Base-by-base conservation (phyloP, 306 rosid species). In the Parietaria judaica region DNA sequence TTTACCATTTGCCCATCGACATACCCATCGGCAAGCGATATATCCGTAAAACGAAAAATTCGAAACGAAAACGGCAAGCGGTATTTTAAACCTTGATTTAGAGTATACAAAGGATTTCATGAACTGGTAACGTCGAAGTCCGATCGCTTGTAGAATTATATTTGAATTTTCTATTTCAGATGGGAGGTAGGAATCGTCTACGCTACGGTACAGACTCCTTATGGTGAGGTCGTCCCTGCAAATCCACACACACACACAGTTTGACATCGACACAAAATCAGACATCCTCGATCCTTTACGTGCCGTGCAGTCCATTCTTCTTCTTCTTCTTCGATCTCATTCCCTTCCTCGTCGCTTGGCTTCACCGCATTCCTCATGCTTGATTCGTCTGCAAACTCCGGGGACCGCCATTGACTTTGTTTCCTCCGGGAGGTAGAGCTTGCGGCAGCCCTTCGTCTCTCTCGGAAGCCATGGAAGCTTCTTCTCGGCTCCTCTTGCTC, bases 251-350 rank as follows among this genome's bases (percentile, higher is more conserved):
- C 31, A 23, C 31, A 47, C 31, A 23, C 31, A 23, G 31, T 23
- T 23, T 23, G 31, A 23, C 31, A 23, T 23, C 31, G 31, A 23
- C 7, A 55, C 51, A 45, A 35, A 56, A 72, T 58, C 15, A 23
- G 31, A 23, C 31, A 23, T 23, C 31, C 1, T 23, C 31, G 31
- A 23, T 23, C 31, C 31, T 23, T 23, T 23, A 23, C 31, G 31
- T 23, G 31, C 31, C 31, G 31, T 23, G 31, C 31, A 23, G 2
- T 23, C 31, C 31, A 23, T 23, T 23, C 31, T 23, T 23, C 31
- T 23, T 79, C 58, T 80, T 71, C 58, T 16, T 14, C 7, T 3
- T 15, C 16, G 88, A 83, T 89, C 91, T 80, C 84, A 63, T 78
- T 75, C 51, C 63, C 60, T 70, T 75, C 54, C n/a, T 74, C 72